These are phyloP conservation scores for Stenocarpella maydis DNA, from an alignment of 2,329 filamentous ascomycete species.

Conservation along the genomic window DNA sequence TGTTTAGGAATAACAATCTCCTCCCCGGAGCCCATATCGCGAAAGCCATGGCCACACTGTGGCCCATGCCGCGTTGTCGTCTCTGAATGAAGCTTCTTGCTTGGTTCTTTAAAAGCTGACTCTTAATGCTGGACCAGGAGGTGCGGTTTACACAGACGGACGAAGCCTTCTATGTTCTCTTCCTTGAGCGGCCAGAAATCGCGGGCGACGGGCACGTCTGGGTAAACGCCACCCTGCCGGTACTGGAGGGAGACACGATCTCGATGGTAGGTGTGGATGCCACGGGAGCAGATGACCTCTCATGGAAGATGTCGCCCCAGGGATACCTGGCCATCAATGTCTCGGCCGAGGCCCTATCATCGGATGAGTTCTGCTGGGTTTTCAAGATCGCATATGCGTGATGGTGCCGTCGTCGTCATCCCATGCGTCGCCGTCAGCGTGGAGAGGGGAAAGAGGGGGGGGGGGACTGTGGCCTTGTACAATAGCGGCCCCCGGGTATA, in stretches of 20 bases:
- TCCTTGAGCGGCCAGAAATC: constrained; percentile 46
- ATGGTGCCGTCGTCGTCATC: constrained; percentile 1
- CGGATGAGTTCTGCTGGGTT: constrained; percentile 51
- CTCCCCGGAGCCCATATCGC: no score
- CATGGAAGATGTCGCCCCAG: constrained; percentile 33
- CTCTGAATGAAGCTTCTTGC: no score
- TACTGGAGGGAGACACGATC: constrained; percentile 51
- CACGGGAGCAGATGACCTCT: constrained; percentile 16
- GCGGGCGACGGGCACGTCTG: constrained; percentile 44
- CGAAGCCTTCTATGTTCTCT: constrained; percentile 57
- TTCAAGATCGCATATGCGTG: constrained; percentile 50
- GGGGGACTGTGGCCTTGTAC: neutral
- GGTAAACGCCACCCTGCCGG: constrained; percentile 52
- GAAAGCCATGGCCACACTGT: no score
- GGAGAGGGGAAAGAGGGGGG: neutral
- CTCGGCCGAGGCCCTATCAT: constrained; percentile 41
- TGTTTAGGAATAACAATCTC: no score
- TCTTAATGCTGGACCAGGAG: no score
- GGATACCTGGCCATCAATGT: constrained; percentile 43
- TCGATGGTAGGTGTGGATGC: constrained; percentile 50
- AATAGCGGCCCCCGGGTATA: constrained; percentile 17
- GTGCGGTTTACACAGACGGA: constrained; percentile 55
- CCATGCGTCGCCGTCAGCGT: neutral
- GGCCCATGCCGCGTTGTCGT: no score
- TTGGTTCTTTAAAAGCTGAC: no score